Conservation (phyloP, 1,284 basidiomycete species). For the Rhodotorula sp. region DNA sequence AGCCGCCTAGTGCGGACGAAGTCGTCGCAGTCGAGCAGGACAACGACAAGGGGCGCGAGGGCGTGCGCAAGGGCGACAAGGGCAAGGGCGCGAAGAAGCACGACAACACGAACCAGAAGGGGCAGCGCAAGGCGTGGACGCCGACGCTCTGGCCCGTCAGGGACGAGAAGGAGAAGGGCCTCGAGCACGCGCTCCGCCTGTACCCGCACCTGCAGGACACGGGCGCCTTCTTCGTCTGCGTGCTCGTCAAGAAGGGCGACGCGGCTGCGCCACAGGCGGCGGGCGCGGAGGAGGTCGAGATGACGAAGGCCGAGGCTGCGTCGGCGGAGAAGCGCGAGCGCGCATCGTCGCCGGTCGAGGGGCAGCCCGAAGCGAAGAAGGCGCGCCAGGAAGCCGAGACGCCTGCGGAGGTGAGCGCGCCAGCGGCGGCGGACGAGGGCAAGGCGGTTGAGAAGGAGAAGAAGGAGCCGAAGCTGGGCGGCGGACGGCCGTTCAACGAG, state of each 20-base stretch:
- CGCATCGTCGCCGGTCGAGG: conserved; percentile 23
- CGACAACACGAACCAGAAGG: conserved; percentile 46
- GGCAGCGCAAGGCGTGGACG: conserved; percentile 61
- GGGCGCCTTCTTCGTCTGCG: conserved; percentile 95
- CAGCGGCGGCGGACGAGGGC: not conserved
- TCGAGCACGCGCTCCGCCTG: conserved; percentile 76
- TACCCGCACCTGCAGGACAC: conserved; percentile 97
- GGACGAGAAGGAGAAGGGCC: conserved; percentile 62
- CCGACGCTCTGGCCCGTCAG: conserved; percentile 77
- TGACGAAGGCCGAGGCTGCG: not conserved
- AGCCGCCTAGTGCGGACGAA: conserved; percentile 2
- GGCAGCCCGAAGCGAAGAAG: conserved; percentile 36
- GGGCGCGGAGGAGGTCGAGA: conserved; percentile 1
- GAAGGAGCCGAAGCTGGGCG: conserved; percentile 24
- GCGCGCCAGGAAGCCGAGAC: not conserved
- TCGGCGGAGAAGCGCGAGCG: conserved; percentile 18
- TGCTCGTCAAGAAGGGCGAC: conserved; percentile 63
- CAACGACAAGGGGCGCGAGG: conserved; percentile 41
- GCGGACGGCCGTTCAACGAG: conserved; percentile 67
- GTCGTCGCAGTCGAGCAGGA: conserved; percentile 12
- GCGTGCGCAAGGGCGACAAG: not conserved
- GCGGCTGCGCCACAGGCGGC: conserved; percentile 25
- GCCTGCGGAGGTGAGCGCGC: not conserved
- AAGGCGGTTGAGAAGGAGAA: not conserved
- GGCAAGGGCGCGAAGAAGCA: conserved; percentile 29